A percentile compares a stretch with the other conserved stretches of the same genome.
Evolutionary conservation across 345 rosid genomes (phyloP).

Genomic region (rapeseed (Brassica napus)): Da-Ae NC_063441.1:3032001-3032500

Average conservation of each 20-base stretch:
- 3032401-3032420: neutral
- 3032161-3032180: neutral
- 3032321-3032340: neutral
- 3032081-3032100: neutral
- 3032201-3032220: neutral
- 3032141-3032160: neutral
- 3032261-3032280: neutral
- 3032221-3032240: neutral
- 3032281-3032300: neutral
- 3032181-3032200: neutral
- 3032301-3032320: neutral
- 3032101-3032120: neutral
- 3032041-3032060: neutral
- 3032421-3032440: neutral
- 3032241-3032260: neutral
- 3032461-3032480: neutral
- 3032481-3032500: neutral
- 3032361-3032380: neutral
- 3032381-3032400: neutral
- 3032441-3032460: neutral
- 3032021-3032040: neutral
- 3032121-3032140: neutral
- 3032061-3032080: neutral
- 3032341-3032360: neutral
- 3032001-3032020: neutral